phyloP scores from a whole-genome alignment of 2,329 filamentous ascomycete genomes.

The Rutstroemia sp. region DNA sequence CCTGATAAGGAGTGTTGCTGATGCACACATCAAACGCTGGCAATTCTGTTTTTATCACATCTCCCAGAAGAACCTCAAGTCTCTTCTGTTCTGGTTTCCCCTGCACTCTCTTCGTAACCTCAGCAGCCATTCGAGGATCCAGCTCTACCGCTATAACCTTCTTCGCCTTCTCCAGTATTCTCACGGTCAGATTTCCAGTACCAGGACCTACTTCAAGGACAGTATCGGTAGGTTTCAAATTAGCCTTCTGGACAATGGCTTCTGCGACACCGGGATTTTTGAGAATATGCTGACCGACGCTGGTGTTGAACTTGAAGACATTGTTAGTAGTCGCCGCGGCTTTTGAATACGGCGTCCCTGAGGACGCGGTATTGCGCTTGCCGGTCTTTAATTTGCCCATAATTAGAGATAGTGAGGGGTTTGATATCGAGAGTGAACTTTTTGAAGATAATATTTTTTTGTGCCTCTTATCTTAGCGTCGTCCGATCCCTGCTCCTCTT shows the following conservation, averaged over 20 bases:
- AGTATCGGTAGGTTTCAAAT: constrained; percentile 80
- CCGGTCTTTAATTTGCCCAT: constrained; percentile 30
- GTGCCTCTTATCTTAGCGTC: background rate
- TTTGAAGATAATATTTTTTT: constrained; percentile 4
- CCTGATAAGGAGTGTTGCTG: constrained; percentile 57
- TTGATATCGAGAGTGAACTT: background rate
- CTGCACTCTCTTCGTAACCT: constrained; percentile 89
- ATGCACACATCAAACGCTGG: constrained; percentile 80
- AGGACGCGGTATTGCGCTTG: constrained; percentile 28
- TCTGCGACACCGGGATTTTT: constrained; percentile 84
- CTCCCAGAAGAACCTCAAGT: constrained; percentile 81
- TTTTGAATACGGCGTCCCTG: constrained; percentile 27
- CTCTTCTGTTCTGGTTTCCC: constrained; percentile 78
- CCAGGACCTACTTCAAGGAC: constrained; percentile 91
- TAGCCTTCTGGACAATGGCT: constrained; percentile 77
- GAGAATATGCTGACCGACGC: constrained; percentile 66
- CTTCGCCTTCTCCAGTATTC: constrained; percentile 82
- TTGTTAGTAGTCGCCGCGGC: constrained; percentile 47
- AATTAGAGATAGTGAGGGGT: background rate
- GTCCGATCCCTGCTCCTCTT: background rate
- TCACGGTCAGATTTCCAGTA: constrained; percentile 80
- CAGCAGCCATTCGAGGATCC: constrained; percentile 86
- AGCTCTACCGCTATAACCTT: constrained; percentile 80
- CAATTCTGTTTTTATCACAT: constrained; percentile 76
- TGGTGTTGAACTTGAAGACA: constrained; percentile 84